Base-by-base conservation (phyloP, 192 early-diverging fungal genomes). In the Coemansia sp. region DNA sequence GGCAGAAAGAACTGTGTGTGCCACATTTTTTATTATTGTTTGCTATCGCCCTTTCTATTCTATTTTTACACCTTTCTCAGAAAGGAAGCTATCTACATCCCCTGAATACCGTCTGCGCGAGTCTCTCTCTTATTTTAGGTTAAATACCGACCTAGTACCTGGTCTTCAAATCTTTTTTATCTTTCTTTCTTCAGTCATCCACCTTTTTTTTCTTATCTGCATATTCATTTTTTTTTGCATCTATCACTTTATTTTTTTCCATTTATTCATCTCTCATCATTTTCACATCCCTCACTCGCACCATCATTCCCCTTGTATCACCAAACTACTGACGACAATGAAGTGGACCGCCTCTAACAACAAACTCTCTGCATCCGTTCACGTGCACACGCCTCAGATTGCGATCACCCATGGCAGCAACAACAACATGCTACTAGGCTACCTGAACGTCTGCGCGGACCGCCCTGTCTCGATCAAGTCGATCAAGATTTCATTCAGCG, bases 391-490 rank as follows among this genome's bases (percentile, higher is more conserved):
- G 11, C 70, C 78, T 16, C 70, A 76, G 44, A 63, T 81, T 16
- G 64, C 70, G 17, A 50, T 81, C 1, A 75, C 73, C 28, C 75
- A 68, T 46, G 73, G 73, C 55, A 69, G 66, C 38, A 68, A 72
- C 70, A 63, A 70, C 47, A 81, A 76, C 40, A 47, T 81, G 26
- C 64, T 81, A 16, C 58, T 69, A 0, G 78, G 78, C 32, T 73
- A 81, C 66, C 46, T 73, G 1, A 26, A 64, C 7, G 37, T 72
- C 7, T 35, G 38, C 0, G 52, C 75, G 2, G 53, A 32, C 26
- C 70, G 70, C 17, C 67, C 78, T 3, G 73, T 70, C 1, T 28
- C 44, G 4, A 43, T 76, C 33, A 75, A 76, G 64, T 76, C 70
- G 1, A 40, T 81, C 38, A 52, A 57, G 17, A 43, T 81, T 1